Conservation (phyloP, 148 eudicot genomes). For the Rheum nobile region DNA sequence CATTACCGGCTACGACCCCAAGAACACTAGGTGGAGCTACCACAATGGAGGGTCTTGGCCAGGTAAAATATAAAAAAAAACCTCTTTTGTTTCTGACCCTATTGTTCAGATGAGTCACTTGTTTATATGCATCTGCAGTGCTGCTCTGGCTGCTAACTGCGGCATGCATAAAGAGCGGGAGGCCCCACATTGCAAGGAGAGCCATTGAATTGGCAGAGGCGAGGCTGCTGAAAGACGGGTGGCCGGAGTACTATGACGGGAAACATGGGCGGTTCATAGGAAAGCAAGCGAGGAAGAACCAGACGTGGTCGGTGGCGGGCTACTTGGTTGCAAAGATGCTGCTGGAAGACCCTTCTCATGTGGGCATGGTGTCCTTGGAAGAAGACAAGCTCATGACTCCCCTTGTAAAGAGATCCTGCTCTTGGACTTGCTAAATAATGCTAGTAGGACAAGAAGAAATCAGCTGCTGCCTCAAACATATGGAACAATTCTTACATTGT, state of each 20-base stretch:
- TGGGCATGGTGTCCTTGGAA: conserved; percentile 50
- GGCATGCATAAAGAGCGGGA: conserved; percentile 47
- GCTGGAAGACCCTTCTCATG: conserved; percentile 55
- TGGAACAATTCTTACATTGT: background rate
- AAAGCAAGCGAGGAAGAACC: conserved; percentile 44
- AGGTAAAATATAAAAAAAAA: conserved; percentile 20
- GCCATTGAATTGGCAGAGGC: conserved; percentile 38
- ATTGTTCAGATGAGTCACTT: background rate
- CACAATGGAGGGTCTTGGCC: conserved; percentile 96
- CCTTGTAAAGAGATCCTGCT: conserved; percentile 35
- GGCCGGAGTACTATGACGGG: conserved; percentile 57
- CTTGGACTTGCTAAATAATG: conserved; percentile 27
- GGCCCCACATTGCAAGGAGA: conserved; percentile 43
- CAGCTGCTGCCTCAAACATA: background rate
- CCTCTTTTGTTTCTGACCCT: background rate
- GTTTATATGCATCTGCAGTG: conserved; percentile 16
- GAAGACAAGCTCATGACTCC: conserved; percentile 47
- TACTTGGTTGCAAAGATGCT: conserved; percentile 51
- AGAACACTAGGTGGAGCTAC: conserved; percentile 78
- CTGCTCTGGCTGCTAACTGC: conserved; percentile 43
- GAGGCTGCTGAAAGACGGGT: conserved; percentile 32
- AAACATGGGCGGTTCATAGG: conserved; percentile 40
- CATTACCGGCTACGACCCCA: conserved; percentile 68
- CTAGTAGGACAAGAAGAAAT: background rate
- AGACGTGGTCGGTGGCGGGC: conserved; percentile 55